Evolutionary conservation across 345 rosid species (phyloP).

Genomic region (Arabis alpina): DNA sequence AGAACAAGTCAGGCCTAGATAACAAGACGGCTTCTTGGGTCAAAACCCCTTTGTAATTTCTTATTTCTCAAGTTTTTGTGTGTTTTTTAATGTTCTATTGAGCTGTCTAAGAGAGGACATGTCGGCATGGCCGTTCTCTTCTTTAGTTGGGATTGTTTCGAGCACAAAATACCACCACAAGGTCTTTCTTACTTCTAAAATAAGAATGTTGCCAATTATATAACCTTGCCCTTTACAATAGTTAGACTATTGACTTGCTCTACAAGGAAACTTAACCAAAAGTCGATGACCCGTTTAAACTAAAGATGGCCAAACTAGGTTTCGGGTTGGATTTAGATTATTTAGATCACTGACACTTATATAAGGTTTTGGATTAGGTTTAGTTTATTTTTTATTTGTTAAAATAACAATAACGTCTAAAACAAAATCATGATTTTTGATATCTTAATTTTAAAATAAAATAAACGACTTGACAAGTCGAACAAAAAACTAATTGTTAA

Average conservation of each 20-base stretch:
- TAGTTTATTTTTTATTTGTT: no score
- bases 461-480: no score
- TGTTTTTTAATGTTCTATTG: background rate
- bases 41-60: constrained; percentile 30
- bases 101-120: constrained; percentile 39
- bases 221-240: background rate
- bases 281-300: background rate
- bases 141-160: background rate
- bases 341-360: no score
- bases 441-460: no score
- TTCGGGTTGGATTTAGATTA: no score
- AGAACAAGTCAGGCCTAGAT: constrained; percentile 39
- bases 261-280: constrained; percentile 21
- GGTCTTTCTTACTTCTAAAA: constrained; percentile 11
- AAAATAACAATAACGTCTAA: no score
- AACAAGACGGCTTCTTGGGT: constrained; percentile 11
- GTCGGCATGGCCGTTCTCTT: constrained; percentile 28
- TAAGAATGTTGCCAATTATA: constrained; percentile 29
- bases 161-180: background rate
- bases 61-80: constrained; percentile 17
- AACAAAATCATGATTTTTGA: no score
- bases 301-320: no score
- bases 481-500: no score
- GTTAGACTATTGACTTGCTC: constrained; percentile 9
- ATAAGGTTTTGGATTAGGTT: no score